Percentiles rank a stretch among this genome's conserved stretches.
Conservation (phyloP, 768 basidiomycete species). For the Mycena kentingensis region DNA sequence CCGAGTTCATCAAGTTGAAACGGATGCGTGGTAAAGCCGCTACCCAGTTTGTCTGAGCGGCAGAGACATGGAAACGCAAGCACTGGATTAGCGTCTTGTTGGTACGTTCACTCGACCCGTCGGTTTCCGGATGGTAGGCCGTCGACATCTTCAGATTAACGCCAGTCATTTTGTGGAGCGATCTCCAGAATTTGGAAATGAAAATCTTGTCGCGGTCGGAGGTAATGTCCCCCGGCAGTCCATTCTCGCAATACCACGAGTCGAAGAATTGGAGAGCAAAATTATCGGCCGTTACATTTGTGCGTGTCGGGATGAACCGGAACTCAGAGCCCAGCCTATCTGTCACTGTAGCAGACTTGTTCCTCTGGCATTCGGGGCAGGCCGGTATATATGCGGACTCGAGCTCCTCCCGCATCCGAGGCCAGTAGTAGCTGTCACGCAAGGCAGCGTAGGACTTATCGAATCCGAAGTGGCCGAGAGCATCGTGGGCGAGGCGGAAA, state of each 20-base stretch:
- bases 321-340: slow-evolving; percentile 10
- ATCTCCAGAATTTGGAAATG: slow-evolving; percentile 31
- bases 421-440: slow-evolving; percentile 9
- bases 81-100: slow-evolving; percentile 27
- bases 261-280: slow-evolving; percentile 22
- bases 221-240: slow-evolving; percentile 28
- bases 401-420: neutral
- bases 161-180: slow-evolving; percentile 21
- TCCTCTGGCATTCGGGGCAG: slow-evolving; percentile 32
- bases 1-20: slow-evolving; percentile 27
- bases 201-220: slow-evolving; percentile 34
- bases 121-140: slow-evolving; percentile 33
- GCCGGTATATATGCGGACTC: slow-evolving; percentile 26
- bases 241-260: slow-evolving; percentile 28
- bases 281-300: slow-evolving; percentile 7
- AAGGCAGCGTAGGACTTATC: slow-evolving; percentile 20
- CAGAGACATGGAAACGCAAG: slow-evolving; percentile 16
- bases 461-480: slow-evolving; percentile 16
- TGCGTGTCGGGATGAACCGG: slow-evolving; percentile 6
- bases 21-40: slow-evolving; percentile 14
- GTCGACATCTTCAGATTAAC: slow-evolving; percentile 30
- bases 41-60: slow-evolving; percentile 30
- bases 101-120: slow-evolving; percentile 28
- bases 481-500: slow-evolving; percentile 19
- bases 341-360: slow-evolving; percentile 29